A percentile compares a stretch with the other conserved stretches of the same genome.
Conservation (phyloP, 495 filamentous ascomycete genomes). For the Penicillium coffeae region DNA sequence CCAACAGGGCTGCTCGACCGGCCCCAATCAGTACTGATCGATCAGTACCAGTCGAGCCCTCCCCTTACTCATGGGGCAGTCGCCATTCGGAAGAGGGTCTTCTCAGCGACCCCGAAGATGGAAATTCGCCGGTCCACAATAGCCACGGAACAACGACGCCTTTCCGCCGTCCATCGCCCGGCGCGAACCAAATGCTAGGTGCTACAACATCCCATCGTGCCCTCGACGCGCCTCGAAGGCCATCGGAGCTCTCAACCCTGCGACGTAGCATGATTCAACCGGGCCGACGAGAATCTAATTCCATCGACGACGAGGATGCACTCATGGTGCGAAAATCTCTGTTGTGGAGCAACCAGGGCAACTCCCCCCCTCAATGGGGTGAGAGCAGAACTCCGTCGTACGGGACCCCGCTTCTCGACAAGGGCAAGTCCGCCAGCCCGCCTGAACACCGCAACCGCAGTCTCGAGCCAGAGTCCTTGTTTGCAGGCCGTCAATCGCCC, state of each 20-base stretch:
- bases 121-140: conserved; percentile 5
- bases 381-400: conserved; percentile 28
- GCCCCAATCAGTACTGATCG: conserved; percentile 58
- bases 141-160: conserved; percentile 10
- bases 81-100: conserved; percentile 62
- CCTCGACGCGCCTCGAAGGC: conserved; percentile 25
- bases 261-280: conserved; percentile 47
- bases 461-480: conserved; percentile 17
- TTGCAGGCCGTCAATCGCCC: conserved; percentile 21
- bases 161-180: conserved; percentile 18
- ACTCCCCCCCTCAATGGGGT: conserved; percentile 28
- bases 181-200: conserved; percentile 18
- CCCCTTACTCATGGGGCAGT: conserved; percentile 67
- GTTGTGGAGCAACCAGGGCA: conserved; percentile 32
- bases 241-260: conserved; percentile 34
- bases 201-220: conserved; percentile 38
- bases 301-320: conserved; percentile 65
- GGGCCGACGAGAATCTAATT: conserved; percentile 39
- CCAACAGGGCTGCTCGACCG: conserved; percentile 31
- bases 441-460: conserved; percentile 8
- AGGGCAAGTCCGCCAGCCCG: conserved; percentile 15
- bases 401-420: conserved; percentile 48
- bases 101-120: conserved; percentile 33
- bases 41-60: conserved; percentile 50
- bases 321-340: conserved; percentile 61